Evolutionary conservation across 139 green algal genomes (phyloP).

Genomic region (Tetradesmus lagerheimii): DNA sequence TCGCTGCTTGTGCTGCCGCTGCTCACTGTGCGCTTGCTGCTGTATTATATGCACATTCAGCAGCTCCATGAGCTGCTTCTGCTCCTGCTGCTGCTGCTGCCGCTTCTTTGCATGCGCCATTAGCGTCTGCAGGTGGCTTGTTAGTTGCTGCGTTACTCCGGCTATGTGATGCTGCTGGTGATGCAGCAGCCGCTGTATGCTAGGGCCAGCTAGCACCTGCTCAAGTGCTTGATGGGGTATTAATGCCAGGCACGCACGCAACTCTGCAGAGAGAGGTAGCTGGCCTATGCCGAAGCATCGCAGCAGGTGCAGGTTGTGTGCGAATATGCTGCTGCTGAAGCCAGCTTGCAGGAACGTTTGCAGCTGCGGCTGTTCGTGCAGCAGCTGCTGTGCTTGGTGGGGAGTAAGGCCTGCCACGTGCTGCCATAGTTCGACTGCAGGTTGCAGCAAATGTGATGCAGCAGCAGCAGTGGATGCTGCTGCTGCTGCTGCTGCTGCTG

Average conservation of each 20-base stretch:
- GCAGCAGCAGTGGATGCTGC: not conserved
- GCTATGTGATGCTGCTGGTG: not conserved
- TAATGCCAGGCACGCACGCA: not conserved
- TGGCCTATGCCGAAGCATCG: not conserved
- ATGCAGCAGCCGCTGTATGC: not conserved
- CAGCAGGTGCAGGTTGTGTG: not conserved
- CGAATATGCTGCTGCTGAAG: not conserved
- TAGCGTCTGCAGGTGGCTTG: not conserved
- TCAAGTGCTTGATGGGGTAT: not conserved
- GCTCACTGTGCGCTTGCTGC: not conserved
- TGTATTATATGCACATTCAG: not conserved
- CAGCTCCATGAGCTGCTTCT: not conserved
- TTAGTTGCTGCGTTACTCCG: not conserved
- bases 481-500: not conserved
- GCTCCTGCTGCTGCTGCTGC: not conserved
- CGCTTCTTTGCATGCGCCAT: not conserved
- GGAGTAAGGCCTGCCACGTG: not conserved
- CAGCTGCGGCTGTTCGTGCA: not conserved
- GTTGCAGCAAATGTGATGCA: not conserved
- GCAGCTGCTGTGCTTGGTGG: slow-evolving; percentile 7
- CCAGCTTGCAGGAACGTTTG: not conserved
- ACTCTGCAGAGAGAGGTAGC: not conserved
- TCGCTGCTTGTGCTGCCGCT: not conserved
- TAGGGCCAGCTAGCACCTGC: not conserved
- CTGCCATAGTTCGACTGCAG: not conserved